Conservation (phyloP, 2,329 filamentous ascomycete species). For the Nemania sp. region DNA sequence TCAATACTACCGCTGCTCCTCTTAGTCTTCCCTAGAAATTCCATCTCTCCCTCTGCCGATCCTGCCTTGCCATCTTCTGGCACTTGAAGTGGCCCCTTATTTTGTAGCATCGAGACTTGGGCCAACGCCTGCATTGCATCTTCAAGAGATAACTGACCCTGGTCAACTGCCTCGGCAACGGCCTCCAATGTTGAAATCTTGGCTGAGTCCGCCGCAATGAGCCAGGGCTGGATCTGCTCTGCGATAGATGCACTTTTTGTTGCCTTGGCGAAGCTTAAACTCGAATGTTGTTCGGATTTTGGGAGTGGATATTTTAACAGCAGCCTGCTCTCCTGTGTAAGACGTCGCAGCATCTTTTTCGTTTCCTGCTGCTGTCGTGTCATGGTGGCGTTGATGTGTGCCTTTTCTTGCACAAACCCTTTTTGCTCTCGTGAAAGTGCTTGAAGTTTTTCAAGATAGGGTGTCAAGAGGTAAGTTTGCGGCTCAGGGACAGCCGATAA, state of each 20-base stretch:
- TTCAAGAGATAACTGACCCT: conserved; percentile 67
- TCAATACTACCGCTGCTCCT: conserved; percentile 39
- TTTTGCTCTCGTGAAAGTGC: conserved; percentile 68
- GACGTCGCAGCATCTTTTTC: conserved; percentile 62
- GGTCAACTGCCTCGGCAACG: conserved; percentile 70
- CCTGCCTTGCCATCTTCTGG: conserved; percentile 50
- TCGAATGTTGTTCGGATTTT: conserved; percentile 21
- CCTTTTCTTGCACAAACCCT: conserved; percentile 67
- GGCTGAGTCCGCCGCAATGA: conserved; percentile 69
- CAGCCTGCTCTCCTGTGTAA: conserved; percentile 72
- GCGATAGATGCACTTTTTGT: conserved; percentile 54
- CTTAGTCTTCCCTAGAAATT: conserved; percentile 40
- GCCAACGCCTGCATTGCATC: conserved; percentile 62
- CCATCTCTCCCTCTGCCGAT: conserved; percentile 41
- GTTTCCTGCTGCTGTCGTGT: conserved; percentile 64
- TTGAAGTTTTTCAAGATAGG: conserved; percentile 68
- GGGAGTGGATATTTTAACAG: conserved; percentile 62
- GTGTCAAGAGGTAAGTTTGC: conserved; percentile 62
- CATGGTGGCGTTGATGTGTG: conserved; percentile 65
- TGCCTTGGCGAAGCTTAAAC: conserved; percentile 59
- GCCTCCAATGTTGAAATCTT: conserved; percentile 69
- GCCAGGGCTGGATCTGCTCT: conserved; percentile 66
- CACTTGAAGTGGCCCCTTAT: conserved; percentile 42
- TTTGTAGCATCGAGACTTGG: conserved; percentile 63
- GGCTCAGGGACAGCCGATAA: conserved; percentile 39